phyloP scores from a whole-genome alignment of 2,329 filamentous ascomycete genomes.

The Coniochaeta sp. region DNA sequence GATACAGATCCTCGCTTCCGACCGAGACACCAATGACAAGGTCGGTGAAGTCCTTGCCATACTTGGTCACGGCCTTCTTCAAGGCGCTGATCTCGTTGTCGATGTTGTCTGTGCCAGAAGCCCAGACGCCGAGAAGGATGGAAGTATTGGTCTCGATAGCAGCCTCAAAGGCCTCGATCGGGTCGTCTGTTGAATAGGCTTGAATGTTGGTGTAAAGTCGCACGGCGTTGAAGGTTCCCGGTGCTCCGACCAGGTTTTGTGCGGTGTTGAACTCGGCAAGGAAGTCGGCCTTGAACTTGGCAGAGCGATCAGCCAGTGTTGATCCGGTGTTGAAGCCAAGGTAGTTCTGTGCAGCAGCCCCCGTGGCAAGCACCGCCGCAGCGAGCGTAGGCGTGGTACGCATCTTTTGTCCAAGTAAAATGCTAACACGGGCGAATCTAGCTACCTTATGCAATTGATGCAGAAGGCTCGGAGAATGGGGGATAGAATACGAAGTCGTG shows the following conservation, averaged over 20 bases:
- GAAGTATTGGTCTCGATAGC: conserved; percentile 52
- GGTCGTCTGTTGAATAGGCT: conserved; percentile 61
- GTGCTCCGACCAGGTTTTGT: conserved; percentile 33
- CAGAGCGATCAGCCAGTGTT: conserved; percentile 35
- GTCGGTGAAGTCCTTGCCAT: conserved; percentile 42
- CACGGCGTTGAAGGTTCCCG: conserved; percentile 49
- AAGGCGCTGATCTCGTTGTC: conserved; percentile 54
- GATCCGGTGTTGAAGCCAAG: conserved; percentile 47
- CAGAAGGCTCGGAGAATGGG: background rate
- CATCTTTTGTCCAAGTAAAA: conserved; percentile 21
- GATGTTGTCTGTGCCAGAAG: conserved; percentile 46
- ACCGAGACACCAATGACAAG: conserved; percentile 59
- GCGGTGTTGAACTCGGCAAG: conserved; percentile 35
- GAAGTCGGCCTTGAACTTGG: conserved; percentile 46
- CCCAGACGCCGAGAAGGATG: conserved; percentile 60
- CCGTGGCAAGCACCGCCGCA: conserved; percentile 29
- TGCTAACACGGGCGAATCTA: too few relatives aligned
- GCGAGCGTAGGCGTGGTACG: conserved; percentile 29
- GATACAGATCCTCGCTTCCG: conserved; percentile 62
- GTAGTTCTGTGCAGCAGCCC: conserved; percentile 37
- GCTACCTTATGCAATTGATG: background rate
- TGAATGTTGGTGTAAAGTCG: conserved; percentile 64
- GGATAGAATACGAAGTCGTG: background rate
- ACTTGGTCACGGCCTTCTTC: conserved; percentile 43
- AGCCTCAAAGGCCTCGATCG: conserved; percentile 72